Percentiles rank a stretch among this genome's conserved stretches.
Conservation (phyloP, 306 rosid genomes). For the Luffa acutangula region DNA sequence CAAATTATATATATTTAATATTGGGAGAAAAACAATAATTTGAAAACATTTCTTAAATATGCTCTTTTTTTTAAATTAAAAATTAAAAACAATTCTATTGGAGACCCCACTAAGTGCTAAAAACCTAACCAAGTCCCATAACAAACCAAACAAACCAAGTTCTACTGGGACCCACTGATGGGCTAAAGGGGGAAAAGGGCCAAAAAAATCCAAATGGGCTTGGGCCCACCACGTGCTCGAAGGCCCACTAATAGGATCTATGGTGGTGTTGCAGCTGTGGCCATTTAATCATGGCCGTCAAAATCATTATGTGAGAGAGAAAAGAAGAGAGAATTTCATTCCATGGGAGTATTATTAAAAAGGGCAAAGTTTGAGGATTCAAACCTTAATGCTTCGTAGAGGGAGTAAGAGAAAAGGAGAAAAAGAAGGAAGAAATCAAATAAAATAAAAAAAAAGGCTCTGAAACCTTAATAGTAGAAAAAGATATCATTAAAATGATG, state of each 20-base stretch:
- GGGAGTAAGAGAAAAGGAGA: neutral
- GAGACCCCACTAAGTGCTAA: neutral
- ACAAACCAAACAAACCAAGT: neutral
- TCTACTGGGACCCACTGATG: neutral
- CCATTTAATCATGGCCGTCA: slow-evolving; percentile 4
- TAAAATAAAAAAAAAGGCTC: neutral
- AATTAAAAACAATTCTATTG: neutral
- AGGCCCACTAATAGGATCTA: neutral
- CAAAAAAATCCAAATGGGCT: neutral
- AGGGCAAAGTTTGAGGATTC: neutral
- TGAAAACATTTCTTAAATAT: neutral
- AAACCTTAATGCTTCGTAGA: neutral
- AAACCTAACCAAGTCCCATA: neutral
- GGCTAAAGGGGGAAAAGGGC: neutral
- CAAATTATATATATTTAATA: neutral
- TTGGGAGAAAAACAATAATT: neutral
- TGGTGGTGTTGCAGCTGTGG: neutral
- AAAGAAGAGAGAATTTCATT: neutral
- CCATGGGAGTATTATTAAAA: neutral
- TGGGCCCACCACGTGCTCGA: slow-evolving; percentile 13
- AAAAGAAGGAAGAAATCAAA: too few species aligned
- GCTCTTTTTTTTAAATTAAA: neutral
- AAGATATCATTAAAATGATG: neutral
- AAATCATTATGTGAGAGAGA: neutral
- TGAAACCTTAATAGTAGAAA: slow-evolving; percentile 2